phyloP scores from a whole-genome alignment of 2,329 filamentous ascomycete genomes.

The Trichophyton equinum region DNA sequence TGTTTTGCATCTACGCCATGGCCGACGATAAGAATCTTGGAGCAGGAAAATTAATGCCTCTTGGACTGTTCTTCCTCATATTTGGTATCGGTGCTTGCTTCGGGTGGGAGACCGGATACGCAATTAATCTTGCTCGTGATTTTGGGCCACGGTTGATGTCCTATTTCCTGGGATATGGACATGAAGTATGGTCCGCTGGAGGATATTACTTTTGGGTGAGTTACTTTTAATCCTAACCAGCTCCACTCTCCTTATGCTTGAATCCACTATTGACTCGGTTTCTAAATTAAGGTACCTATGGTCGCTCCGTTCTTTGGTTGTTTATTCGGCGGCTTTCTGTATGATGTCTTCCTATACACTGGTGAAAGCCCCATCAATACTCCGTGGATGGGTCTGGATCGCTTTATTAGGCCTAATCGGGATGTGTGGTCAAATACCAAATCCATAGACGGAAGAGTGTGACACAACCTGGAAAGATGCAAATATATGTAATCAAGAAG shows the following conservation, averaged over 20 bases:
- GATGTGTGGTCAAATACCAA: constrained; percentile 14
- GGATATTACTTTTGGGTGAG: constrained; percentile 60
- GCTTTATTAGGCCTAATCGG: constrained; percentile 28
- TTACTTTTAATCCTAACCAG: neutral
- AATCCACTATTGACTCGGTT: neutral
- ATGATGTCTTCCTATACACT: constrained; percentile 57
- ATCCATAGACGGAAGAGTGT: neutral
- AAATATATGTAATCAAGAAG: neutral
- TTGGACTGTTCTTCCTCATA: constrained; percentile 58
- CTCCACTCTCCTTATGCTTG: neutral
- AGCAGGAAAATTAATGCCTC: constrained; percentile 45
- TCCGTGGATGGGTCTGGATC: constrained; percentile 50
- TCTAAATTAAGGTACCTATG: constrained; percentile 49
- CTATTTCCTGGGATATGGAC: constrained; percentile 56
- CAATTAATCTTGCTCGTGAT: constrained; percentile 61
- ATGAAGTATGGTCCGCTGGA: constrained; percentile 53
- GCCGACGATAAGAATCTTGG: constrained; percentile 39
- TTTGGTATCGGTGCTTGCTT: constrained; percentile 63
- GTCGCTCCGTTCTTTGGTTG: constrained; percentile 56
- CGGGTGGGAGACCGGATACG: constrained; percentile 65
- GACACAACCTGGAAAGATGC: neutral
- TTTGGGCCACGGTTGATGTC: constrained; percentile 56
- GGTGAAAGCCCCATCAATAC: constrained; percentile 59
- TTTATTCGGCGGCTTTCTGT: constrained; percentile 52
- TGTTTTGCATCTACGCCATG: constrained; percentile 60